Evolutionary conservation across 148 eudicot genomes (phyloP), one percentile per base, ranked within the genome.

Genomic region (Polygonum aviculare): DNA sequence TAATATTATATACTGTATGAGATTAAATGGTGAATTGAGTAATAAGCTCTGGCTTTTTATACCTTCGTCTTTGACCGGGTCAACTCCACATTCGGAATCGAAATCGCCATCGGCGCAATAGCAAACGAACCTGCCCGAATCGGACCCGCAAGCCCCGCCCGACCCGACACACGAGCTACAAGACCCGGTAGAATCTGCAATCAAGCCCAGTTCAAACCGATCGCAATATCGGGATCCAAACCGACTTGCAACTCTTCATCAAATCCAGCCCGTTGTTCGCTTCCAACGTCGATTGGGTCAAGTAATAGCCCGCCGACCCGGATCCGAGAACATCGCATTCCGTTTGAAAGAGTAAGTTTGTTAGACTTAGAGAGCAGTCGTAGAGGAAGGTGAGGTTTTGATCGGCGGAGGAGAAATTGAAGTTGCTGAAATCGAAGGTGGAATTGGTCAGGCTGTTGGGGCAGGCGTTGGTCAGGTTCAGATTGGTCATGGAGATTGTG

Each of bases 101-200:
- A 71, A 77, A 69, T 83, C 55, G 22, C 77, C 48, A 83, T 85
- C 83, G n/a, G 14, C 5, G 31, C 96, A 86, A 51, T 80, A 82
- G 72, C 97, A 91, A 62, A 81, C 35, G 73, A 91, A 87, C 9
- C 48, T 78, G 35, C 40, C 74, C 21, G 78, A 72, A 62, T 83
- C 52, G 38, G 63, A 79, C 40, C 93, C 97, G 62, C 97, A 91
- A 69, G 75, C 45, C 57, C 91, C 91, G 6, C 88, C 84, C 6
- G 86, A 82, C 40, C 8, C 8, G 4, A n/a, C 47, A 54, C 97
- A 89, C 14, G 12, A 19, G 4, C 26, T 40, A 45, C 97, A 91
- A 31, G 5, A 12, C 3, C 22, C 31, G n/a, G n/a, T n/a, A n/a
- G n/a, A 72, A 78, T 88, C 88, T n/a, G 90, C 89, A 1, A 52